A percentile compares a stretch with the other conserved stretches of the same genome.
Evolutionary conservation across 1,139 yeast species (phyloP).

Genomic region (Geotrichum reessii): DNA sequence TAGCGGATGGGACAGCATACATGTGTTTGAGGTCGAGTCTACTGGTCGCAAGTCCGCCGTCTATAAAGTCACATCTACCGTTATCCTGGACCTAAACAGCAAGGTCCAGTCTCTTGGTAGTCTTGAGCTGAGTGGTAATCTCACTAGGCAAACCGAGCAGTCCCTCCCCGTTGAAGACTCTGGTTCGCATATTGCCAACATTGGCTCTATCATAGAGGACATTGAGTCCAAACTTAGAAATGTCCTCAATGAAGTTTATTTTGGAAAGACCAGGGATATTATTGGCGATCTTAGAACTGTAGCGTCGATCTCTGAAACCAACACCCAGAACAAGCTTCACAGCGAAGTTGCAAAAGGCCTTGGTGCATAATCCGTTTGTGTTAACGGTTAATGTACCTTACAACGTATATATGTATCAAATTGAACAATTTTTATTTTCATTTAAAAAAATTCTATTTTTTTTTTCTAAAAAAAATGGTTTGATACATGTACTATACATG

Average conservation of each 20-base stretch:
- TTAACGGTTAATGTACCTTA: neutral
- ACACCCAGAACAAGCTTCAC: slow-evolving; percentile 30
- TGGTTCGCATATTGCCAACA: slow-evolving; percentile 70
- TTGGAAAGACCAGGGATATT: slow-evolving; percentile 89
- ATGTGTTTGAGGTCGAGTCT: slow-evolving; percentile 74
- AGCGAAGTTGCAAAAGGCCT: slow-evolving; percentile 32
- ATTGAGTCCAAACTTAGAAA: slow-evolving; percentile 83
- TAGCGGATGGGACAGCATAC: slow-evolving; percentile 88
- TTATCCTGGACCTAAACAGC: slow-evolving; percentile 62
- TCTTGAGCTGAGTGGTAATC: slow-evolving; percentile 68
- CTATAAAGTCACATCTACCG: slow-evolving; percentile 82
- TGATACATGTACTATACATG: no score
- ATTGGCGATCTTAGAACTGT: slow-evolving; percentile 59
- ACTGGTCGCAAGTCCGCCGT: slow-evolving; percentile 44
- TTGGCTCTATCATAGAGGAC: slow-evolving; percentile 83
- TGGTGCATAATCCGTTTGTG: slow-evolving; percentile 17
- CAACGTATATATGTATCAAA: neutral
- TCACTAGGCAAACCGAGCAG: slow-evolving; percentile 68
- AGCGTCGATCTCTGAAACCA: slow-evolving; percentile 30
- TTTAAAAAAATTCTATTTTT: no score
- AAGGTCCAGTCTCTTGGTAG: slow-evolving; percentile 33
- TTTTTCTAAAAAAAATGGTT: no score
- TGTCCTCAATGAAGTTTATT: slow-evolving; percentile 85
- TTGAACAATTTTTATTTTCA: neutral
- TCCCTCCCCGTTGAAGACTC: slow-evolving; percentile 41